Evolutionary conservation across 495 filamentous ascomycete genomes (phyloP), one percentile per base, ranked within the genome.

Genomic region (Penicillium goetzii): DNA sequence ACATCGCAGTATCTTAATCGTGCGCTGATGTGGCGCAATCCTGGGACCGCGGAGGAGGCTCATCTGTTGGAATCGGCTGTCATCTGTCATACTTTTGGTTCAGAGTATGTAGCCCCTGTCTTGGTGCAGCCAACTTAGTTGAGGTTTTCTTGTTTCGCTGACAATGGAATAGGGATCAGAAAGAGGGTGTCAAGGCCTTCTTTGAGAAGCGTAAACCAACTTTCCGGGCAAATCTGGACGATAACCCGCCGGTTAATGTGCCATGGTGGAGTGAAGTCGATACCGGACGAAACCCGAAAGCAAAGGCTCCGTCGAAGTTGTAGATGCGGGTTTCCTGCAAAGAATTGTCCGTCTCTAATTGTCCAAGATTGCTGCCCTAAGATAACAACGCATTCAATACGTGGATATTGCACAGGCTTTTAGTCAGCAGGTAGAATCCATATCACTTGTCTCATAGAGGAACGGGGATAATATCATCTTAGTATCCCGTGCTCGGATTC

Each of bases 51-150:
- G 2, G 86, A 90, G 69, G 81, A 76, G 40, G 78, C 84, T 40
- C 86, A 88, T 76, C 65, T 88, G 58, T 63, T 89, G 34, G 86
- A 89, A 72, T 84, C 80, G 50, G 78, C 76, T 61, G 64, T 88
- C 36, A 74, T 90, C 30, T 81, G 77, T 62, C 82, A 85, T 55
- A 68, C 87, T 61, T 88, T 88, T 74, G 66, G 65, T 23, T 74
- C 78, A 17, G 72, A 64, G 72, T 79, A 71, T 50, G 73, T 69
- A 51, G 6, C 49, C 25, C 57, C 23, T 30, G 47, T 50, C 23
- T 8, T 26, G 11, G 72, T 77, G 64, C 70, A 68, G 36, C 26
- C 49, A 14, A 7, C 34, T 33, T 33, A 7, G 15, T 23, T 14
- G 17, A 2, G 1, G 30, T 33, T 2, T 2, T 36, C n/a, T 25